phyloP scores from a whole-genome alignment of 2,329 filamentous ascomycete species.

The Dryadomyces sulphureus region DNA sequence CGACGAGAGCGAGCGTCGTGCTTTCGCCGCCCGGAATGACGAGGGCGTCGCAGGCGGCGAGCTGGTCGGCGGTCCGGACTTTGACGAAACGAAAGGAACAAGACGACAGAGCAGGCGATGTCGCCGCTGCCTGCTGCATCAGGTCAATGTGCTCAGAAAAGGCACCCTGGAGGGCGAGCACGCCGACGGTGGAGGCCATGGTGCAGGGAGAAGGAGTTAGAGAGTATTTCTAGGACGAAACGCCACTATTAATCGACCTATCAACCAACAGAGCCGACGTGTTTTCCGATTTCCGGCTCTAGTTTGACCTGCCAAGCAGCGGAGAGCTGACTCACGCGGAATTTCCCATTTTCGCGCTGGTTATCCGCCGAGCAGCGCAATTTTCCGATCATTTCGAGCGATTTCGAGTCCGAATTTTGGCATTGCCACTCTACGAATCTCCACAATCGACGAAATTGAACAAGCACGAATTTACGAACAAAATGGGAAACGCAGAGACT shows the following conservation, averaged over 20 bases:
- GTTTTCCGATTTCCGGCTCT: too few species aligned
- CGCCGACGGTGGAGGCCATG: slow-evolving; percentile 34
- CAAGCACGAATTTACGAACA: neutral
- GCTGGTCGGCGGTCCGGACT: slow-evolving; percentile 60
- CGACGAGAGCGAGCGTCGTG: slow-evolving; percentile 82
- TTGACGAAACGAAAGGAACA: slow-evolving; percentile 50
- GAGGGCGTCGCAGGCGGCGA: slow-evolving; percentile 63
- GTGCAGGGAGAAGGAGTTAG: neutral
- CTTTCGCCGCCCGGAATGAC: slow-evolving; percentile 91
- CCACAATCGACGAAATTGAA: too few species aligned
- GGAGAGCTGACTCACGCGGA: too few species aligned
- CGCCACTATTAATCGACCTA: neutral
- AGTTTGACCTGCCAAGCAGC: too few species aligned
- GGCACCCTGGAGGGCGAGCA: slow-evolving; percentile 74
- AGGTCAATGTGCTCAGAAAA: slow-evolving; percentile 79
- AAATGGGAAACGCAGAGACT: too few species aligned
- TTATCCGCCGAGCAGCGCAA: too few species aligned
- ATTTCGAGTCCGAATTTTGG: too few species aligned
- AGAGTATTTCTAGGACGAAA: neutral
- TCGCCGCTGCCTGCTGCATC: slow-evolving; percentile 49
- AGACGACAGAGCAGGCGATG: slow-evolving; percentile 22
- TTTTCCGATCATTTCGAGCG: too few species aligned
- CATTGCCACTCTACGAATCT: too few species aligned
- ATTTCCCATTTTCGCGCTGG: too few species aligned
- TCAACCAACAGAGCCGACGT: too few species aligned